Percentiles rank a stretch among this genome's conserved stretches.
Conservation (phyloP, 257 asterid species). For the Scutellaria barbata region DNA sequence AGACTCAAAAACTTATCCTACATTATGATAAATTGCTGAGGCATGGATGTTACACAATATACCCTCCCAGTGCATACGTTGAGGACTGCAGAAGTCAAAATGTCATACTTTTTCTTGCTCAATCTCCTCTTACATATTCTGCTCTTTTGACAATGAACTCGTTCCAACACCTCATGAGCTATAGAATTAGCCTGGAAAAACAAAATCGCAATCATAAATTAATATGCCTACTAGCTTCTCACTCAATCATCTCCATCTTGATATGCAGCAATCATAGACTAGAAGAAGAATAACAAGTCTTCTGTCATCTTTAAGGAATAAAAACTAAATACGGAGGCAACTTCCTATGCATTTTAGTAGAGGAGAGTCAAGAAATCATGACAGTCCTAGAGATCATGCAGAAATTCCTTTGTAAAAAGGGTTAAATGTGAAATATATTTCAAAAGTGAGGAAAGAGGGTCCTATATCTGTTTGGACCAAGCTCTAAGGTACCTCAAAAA, state of each 20-base stretch:
- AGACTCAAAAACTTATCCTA: conserved; percentile 10
- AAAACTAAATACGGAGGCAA: background rate
- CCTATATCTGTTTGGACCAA: background rate
- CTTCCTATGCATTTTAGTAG: background rate
- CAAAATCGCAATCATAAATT: conserved; percentile 1
- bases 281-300: conserved; percentile 4
- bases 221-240: conserved; percentile 8
- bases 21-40: background rate
- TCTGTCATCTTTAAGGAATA: conserved; percentile 11
- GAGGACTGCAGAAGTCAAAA: conserved; percentile 21
- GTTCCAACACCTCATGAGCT: conserved; percentile 6
- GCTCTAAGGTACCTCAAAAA: conserved; percentile 48
- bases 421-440: background rate
- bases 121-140: background rate
- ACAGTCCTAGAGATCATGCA: conserved; percentile 8
- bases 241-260: conserved; percentile 13
- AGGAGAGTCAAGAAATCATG: background rate
- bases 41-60: conserved; percentile 4
- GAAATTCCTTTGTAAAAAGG: background rate
- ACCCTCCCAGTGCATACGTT: background rate
- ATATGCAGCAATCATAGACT: background rate
- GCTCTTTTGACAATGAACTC: conserved; percentile 12
- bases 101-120: conserved; percentile 2
- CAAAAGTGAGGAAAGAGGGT: background rate
- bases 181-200: conserved; percentile 18